Percentiles rank a stretch among this genome's conserved stretches.
Conservation (phyloP, 495 filamentous ascomycete genomes). For the Haplographium delicatum region DNA sequence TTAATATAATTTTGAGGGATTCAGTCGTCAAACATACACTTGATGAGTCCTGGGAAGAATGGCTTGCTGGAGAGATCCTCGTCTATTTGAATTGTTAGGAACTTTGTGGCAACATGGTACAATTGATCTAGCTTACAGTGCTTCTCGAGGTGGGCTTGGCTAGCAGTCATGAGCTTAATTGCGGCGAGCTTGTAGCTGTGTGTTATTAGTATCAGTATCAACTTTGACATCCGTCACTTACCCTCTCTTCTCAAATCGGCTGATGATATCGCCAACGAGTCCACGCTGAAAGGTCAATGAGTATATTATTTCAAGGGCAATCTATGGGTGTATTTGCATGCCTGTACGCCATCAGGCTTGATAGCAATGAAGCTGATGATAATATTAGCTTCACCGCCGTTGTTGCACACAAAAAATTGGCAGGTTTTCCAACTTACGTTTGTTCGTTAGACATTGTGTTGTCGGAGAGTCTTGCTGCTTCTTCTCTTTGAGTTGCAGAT, state of each 20-base stretch:
- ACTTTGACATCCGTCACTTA: slow-evolving; percentile 33
- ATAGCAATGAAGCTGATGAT: slow-evolving; percentile 88
- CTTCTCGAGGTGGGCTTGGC: slow-evolving; percentile 91
- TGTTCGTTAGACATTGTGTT: slow-evolving; percentile 82
- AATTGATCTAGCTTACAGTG: slow-evolving; percentile 58
- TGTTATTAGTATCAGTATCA: slow-evolving; percentile 21
- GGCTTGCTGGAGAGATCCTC: slow-evolving; percentile 85
- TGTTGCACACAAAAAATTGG: slow-evolving; percentile 13
- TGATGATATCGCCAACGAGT: slow-evolving; percentile 92
- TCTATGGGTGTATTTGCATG: slow-evolving; percentile 38
- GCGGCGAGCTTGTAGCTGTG: slow-evolving; percentile 90
- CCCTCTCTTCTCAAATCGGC: slow-evolving; percentile 94
- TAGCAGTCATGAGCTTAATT: slow-evolving; percentile 86
- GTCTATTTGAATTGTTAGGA: slow-evolving; percentile 46
- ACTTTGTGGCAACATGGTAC: neutral
- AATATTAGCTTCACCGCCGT: slow-evolving; percentile 44
- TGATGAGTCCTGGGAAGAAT: slow-evolving; percentile 90
- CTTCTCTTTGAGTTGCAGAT: slow-evolving; percentile 31
- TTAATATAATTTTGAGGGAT: slow-evolving; percentile 17
- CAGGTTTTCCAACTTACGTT: slow-evolving; percentile 62
- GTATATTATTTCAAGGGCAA: slow-evolving; percentile 3
- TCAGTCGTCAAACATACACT: slow-evolving; percentile 53
- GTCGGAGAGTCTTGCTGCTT: slow-evolving; percentile 35
- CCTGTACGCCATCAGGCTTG: slow-evolving; percentile 99
- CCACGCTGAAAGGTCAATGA: slow-evolving; percentile 61